Percentiles rank a stretch among this genome's conserved stretches.
phyloP scores from a whole-genome alignment of 2,329 filamentous ascomycete genomes.

The Ustilaginoidea virens region DNA sequence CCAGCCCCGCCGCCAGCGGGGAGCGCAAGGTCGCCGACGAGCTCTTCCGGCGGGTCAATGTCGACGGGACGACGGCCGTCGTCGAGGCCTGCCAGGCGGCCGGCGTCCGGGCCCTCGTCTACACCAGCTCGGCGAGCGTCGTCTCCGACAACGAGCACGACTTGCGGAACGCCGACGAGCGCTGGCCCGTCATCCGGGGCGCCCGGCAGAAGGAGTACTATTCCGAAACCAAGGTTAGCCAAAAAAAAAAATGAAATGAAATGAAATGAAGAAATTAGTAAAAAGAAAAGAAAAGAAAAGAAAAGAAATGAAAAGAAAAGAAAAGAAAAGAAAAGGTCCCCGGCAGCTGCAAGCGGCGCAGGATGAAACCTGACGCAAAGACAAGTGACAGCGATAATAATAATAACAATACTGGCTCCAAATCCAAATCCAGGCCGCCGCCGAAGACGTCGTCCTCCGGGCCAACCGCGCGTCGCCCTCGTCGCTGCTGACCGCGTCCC shows the following conservation, averaged over 20 bases:
- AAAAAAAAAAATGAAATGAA: too few species aligned
- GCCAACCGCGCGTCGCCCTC: conserved; percentile 47
- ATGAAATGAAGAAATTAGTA: too few species aligned
- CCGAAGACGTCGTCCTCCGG: conserved; percentile 65
- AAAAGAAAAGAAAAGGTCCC: too few species aligned
- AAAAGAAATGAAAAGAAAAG: too few species aligned
- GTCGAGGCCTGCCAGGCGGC: conserved; percentile 52
- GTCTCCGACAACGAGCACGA: conserved; percentile 69
- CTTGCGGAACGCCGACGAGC: conserved; percentile 73
- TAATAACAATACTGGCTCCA: too few species aligned
- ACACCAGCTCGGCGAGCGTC: conserved; percentile 80
- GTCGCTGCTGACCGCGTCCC: conserved; percentile 57
- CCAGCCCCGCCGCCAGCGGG: conserved; percentile 49
- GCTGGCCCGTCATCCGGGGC: conserved; percentile 60
- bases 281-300: too few species aligned
- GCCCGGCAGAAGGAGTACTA: conserved; percentile 66
- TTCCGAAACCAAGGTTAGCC: conserved; percentile 65
- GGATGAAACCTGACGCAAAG: too few species aligned
- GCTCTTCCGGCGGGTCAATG: conserved; percentile 68
- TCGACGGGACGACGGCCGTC: conserved; percentile 68
- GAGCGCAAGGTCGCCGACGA: conserved; percentile 36
- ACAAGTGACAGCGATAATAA: too few species aligned
- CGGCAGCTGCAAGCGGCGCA: too few species aligned
- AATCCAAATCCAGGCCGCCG: too few species aligned
- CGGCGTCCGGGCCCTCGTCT: conserved; percentile 70